Evolutionary conservation across 257 asterid species (phyloP).

Genomic region (Fraxinus pennsylvanica): DNA sequence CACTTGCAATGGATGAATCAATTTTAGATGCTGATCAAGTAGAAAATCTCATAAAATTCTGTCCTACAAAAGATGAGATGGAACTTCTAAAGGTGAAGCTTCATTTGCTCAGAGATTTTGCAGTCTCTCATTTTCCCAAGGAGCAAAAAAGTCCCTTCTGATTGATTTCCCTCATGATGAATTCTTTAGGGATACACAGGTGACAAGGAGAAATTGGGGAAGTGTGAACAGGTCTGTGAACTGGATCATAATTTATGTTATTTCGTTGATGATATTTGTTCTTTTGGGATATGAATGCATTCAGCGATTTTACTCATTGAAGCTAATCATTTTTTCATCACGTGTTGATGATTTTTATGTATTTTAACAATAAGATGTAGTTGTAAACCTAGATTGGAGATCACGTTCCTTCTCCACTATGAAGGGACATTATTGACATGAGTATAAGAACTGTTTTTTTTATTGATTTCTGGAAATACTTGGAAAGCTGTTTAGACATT

Average conservation of each 20-base stretch:
- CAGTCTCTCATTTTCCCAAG: constrained; percentile 12
- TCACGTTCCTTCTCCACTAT: not conserved
- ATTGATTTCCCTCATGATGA: constrained; percentile 30
- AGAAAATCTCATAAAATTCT: constrained; percentile 90
- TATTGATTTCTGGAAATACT: not conserved
- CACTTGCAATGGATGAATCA: constrained; percentile 94
- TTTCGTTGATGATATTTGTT: constrained; percentile 20
- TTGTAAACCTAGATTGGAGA: not conserved
- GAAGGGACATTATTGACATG: constrained; percentile 11
- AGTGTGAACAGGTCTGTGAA: constrained; percentile 88
- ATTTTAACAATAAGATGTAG: not conserved
- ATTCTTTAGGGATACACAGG: constrained; percentile 75
- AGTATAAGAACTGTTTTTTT: constrained; percentile 1
- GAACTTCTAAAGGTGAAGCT: constrained; percentile 87
- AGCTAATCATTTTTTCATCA: not conserved
- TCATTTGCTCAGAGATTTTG: constrained; percentile 22
- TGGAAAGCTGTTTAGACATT: not conserved
- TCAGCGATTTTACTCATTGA: not conserved
- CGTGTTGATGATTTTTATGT: not conserved
- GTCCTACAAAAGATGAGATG: constrained; percentile 99
- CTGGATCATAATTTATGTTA: constrained; percentile 22
- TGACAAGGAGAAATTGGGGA: constrained; percentile 82
- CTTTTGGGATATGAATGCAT: constrained; percentile 7
- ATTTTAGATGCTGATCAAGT: constrained; percentile 98
- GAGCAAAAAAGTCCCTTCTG: constrained; percentile 9